A percentile compares a stretch with the other conserved stretches of the same genome.
phyloP scores from a whole-genome alignment of 495 filamentous ascomycete species.

The Talaromyces nanjingensis region DNA sequence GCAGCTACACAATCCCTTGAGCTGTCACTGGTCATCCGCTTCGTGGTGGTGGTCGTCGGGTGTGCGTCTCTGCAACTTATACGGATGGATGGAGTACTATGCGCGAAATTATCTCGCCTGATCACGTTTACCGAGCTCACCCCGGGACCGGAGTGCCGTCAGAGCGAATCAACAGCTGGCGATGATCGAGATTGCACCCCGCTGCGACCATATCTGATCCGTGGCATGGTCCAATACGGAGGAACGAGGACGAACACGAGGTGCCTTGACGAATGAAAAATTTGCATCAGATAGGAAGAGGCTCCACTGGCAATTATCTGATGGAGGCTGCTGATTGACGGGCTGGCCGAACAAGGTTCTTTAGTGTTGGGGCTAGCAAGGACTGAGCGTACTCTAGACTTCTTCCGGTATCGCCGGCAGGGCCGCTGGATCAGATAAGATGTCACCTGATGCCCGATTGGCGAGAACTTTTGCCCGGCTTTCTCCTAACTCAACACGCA shows the following conservation, averaged over 20 bases:
- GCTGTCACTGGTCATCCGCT: not conserved
- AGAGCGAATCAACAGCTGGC: not conserved
- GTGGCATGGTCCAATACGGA: not conserved
- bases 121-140: not conserved
- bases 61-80: not conserved
- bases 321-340: not conserved
- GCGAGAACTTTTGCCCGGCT: not conserved
- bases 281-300: conserved; percentile 1
- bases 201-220: not conserved
- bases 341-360: not conserved
- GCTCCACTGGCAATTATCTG: not conserved
- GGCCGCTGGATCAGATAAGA: not conserved
- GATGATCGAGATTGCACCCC: not conserved
- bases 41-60: too few relatives aligned
- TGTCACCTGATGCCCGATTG: not conserved
- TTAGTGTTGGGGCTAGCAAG: not conserved
- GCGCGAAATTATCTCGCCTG: not conserved
- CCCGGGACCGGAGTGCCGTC: not conserved
- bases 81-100: not conserved
- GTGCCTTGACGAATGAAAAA: not conserved
- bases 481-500: not conserved
- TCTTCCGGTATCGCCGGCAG: not conserved
- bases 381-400: not conserved
- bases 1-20: not conserved
- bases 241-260: not conserved